phyloP scores from a whole-genome alignment of 352 stramenopile species.

The Phytopythium aichiense region DNA sequence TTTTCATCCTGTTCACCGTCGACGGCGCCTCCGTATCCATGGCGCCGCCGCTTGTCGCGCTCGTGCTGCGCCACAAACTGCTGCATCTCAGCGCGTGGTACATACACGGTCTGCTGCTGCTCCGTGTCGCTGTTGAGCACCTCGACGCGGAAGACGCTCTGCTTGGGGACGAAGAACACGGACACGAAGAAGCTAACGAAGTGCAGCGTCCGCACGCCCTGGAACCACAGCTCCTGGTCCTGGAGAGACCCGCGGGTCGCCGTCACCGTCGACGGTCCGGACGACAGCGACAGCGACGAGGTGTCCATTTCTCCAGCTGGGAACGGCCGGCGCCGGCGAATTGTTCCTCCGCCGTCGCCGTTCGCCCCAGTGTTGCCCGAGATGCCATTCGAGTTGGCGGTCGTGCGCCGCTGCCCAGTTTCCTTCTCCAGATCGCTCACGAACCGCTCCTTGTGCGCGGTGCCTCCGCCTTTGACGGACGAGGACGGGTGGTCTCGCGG shows the following conservation, averaged over 20 bases:
- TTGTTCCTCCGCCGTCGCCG: slow-evolving; percentile 11
- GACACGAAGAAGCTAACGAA: slow-evolving; percentile 73
- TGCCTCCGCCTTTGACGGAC: slow-evolving; percentile 20
- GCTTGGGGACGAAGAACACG: slow-evolving; percentile 57
- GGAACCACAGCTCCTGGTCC: slow-evolving; percentile 67
- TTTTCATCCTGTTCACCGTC: neutral
- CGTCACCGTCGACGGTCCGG: slow-evolving; percentile 14
- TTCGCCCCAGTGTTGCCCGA: slow-evolving; percentile 26
- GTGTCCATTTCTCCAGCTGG: slow-evolving; percentile 20
- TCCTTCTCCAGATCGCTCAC: slow-evolving; percentile 69
- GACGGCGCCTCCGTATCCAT: neutral
- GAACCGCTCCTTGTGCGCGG: slow-evolving; percentile 65
- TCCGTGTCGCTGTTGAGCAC: slow-evolving; percentile 81
- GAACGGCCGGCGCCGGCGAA: slow-evolving; percentile 28
- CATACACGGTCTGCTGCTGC: slow-evolving; percentile 71
- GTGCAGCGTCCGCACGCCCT: slow-evolving; percentile 57
- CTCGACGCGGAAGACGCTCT: slow-evolving; percentile 65
- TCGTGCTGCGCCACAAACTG: slow-evolving; percentile 48
- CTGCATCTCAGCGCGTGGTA: slow-evolving; percentile 55
- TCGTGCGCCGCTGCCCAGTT: slow-evolving; percentile 54
- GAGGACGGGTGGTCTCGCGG: slow-evolving; percentile 25
- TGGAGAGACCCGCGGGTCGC: slow-evolving; percentile 17
- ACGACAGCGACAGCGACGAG: neutral
- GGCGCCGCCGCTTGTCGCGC: slow-evolving; percentile 18
- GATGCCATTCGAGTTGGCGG: slow-evolving; percentile 17